Evolutionary conservation across 1,284 basidiomycete genomes (phyloP).

Genomic region (Leccinum angustisporum): DNA sequence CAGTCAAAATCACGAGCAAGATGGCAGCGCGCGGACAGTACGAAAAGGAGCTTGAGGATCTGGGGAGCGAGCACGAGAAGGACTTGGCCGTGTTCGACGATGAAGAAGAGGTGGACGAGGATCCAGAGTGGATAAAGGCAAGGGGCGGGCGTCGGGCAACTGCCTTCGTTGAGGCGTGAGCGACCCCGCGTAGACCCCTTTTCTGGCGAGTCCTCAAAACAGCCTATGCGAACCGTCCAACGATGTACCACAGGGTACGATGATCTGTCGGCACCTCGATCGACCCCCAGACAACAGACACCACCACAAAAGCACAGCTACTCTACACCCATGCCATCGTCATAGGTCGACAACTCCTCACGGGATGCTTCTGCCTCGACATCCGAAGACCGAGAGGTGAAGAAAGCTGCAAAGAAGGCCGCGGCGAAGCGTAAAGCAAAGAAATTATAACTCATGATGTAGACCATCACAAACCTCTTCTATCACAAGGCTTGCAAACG

Average conservation of each 20-base stretch:
- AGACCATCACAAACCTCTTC: too few species aligned
- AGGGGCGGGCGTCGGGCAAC: not conserved
- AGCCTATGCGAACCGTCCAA: not conserved
- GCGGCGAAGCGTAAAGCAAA: constrained; percentile 23
- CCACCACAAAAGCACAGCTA: constrained; percentile 15
- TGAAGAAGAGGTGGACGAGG: too few species aligned
- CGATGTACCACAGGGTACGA: constrained; percentile 32
- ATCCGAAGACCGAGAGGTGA: constrained; percentile 12
- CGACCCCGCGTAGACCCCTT: constrained; percentile 61
- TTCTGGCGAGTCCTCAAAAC: constrained; percentile 44
- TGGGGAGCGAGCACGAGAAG: too few species aligned
- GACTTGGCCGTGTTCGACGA: too few species aligned
- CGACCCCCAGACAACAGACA: not conserved
- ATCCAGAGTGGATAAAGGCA: too few species aligned
- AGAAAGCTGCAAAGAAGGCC: constrained; percentile 23
- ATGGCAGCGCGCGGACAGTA: too few species aligned
- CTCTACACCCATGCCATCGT: not conserved
- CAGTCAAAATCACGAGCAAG: too few species aligned
- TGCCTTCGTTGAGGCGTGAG: constrained; percentile 44
- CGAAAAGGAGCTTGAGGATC: too few species aligned
- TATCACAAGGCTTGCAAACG: too few species aligned
- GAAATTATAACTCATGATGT: constrained; percentile 18
- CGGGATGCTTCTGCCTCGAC: constrained; percentile 12
- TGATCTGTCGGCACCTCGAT: constrained; percentile 14
- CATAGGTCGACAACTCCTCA: constrained; percentile 7